phyloP scores from a whole-genome alignment of 2,329 filamentous ascomycete genomes.

The Penicillium sp. region DNA sequence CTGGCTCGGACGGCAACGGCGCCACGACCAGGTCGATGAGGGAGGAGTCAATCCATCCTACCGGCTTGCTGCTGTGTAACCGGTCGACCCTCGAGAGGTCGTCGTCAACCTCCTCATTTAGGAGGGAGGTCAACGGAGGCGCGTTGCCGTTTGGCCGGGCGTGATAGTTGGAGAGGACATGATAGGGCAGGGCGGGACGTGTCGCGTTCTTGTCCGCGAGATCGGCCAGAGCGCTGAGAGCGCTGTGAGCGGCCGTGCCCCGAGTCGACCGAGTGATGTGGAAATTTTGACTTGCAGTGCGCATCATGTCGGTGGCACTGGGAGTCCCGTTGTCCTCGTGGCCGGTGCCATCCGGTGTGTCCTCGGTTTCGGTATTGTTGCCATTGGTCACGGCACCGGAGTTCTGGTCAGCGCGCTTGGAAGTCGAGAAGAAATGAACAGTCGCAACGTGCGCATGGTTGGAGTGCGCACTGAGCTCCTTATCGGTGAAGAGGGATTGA shows the following conservation, averaged over 20 bases:
- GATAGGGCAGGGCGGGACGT: conserved; percentile 51
- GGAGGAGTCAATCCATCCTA: conserved; percentile 47
- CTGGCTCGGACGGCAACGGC: conserved; percentile 32
- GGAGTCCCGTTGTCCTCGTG: conserved; percentile 48
- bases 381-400: conserved; percentile 44
- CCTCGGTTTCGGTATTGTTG: conserved; percentile 48
- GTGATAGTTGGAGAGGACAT: conserved; percentile 51
- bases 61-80: conserved; percentile 42
- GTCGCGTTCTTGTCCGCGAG: conserved; percentile 55
- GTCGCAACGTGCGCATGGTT: conserved; percentile 65
- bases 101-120: conserved; percentile 54
- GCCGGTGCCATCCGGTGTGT: conserved; percentile 43
- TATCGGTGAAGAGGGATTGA: conserved; percentile 68
- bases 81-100: conserved; percentile 49
- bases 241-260: conserved; percentile 54
- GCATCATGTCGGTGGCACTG: conserved; percentile 60
- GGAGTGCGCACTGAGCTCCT: conserved; percentile 65
- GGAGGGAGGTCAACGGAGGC: conserved; percentile 47
- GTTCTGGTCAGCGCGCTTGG: conserved; percentile 50
- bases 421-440: conserved; percentile 61
- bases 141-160: conserved; percentile 49
- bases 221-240: conserved; percentile 59
- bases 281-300: conserved; percentile 60
- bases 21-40: conserved; percentile 47
- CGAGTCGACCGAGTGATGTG: conserved; percentile 59